Percentiles rank a stretch among this genome's conserved stretches.
phyloP scores from a whole-genome alignment of 1,284 basidiomycete genomes.

The Trametes pubescens region DNA sequence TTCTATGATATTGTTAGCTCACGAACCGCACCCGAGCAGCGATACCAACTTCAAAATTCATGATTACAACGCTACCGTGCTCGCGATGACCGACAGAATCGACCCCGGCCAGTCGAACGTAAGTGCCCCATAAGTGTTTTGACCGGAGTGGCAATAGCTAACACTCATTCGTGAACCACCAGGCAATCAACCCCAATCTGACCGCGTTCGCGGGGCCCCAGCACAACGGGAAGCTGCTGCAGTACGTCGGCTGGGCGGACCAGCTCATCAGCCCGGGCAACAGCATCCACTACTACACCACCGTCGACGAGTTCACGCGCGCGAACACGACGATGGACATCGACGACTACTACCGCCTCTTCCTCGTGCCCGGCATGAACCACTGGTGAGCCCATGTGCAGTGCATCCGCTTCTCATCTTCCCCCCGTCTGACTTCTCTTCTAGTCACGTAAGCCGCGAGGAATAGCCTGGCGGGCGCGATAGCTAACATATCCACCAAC shows the following conservation, averaged over 20 bases:
- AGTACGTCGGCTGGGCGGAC: slow-evolving; percentile 44
- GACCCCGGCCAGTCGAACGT: slow-evolving; percentile 36
- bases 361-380: slow-evolving; percentile 52
- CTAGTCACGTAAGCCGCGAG: slow-evolving; percentile 22
- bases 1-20: background rate
- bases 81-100: slow-evolving; percentile 32
- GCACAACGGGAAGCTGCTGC: slow-evolving; percentile 43
- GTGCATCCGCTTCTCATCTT: no score
- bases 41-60: slow-evolving; percentile 35
- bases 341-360: slow-evolving; percentile 50
- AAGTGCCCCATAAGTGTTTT: no score
- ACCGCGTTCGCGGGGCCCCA: slow-evolving; percentile 38
- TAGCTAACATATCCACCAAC: no score
- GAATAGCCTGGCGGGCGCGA: no score
- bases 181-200: slow-evolving; percentile 41
- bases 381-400: slow-evolving; percentile 47
- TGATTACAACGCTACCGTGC: slow-evolving; percentile 31
- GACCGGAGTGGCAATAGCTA: background rate
- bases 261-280: slow-evolving; percentile 48
- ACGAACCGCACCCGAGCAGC: slow-evolving; percentile 18
- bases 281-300: slow-evolving; percentile 46
- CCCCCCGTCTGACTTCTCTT: background rate
- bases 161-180: background rate
- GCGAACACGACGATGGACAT: slow-evolving; percentile 38
- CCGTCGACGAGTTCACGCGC: slow-evolving; percentile 40